Base-by-base conservation (phyloP, 345 rosid species). In the Toxicodendron radicans region DNA sequence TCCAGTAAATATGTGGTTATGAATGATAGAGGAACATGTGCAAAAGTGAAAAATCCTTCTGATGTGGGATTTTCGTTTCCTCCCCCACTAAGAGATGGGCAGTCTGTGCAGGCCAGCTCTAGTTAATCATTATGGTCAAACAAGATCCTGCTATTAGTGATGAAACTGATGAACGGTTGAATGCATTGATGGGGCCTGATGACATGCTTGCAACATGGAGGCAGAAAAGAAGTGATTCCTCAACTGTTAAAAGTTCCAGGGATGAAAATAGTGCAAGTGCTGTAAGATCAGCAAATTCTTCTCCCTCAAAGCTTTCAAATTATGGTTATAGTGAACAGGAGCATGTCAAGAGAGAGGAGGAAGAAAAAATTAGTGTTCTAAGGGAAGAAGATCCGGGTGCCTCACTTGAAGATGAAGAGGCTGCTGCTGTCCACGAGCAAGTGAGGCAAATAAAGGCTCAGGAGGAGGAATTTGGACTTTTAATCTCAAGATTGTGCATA, bases 391-490 rank as follows among this genome's bases (percentile, higher is more conserved):
- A 93, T 71, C 90, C 83, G 23, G 92, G 83, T 52, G 87, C 83
- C 64, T 80, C 86, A 51, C 81, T 90, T 62, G 99, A 96, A 79
- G 99, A 96, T 84, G 98, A 96, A 75, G 99, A 96, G 82, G 92
- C 87, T 43, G 91, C 88, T 76, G 99, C 97, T 45, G 97, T 96
- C 30, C 95, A 93, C 79, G 99, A 93, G 87, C 99, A 96, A 89
- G 87, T 92, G 18, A 89, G 93, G 84, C 99, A 96, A 84, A 96
- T 96, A 79, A 93, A 89, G 85, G 91, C 89, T 32, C 98, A 96
- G 74, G 99, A 96, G 72, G 99, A 92, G 75, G 99, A 96, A 81
- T 96, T 93, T 81, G 99, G 85, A 93, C 98, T 68, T 96, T 96
- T 86, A 85, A 92, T 83, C 97, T 96, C 56, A 92, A 92, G 87